Conservation (phyloP, 2,329 filamentous ascomycete genomes). For the Mariannaea sp. region DNA sequence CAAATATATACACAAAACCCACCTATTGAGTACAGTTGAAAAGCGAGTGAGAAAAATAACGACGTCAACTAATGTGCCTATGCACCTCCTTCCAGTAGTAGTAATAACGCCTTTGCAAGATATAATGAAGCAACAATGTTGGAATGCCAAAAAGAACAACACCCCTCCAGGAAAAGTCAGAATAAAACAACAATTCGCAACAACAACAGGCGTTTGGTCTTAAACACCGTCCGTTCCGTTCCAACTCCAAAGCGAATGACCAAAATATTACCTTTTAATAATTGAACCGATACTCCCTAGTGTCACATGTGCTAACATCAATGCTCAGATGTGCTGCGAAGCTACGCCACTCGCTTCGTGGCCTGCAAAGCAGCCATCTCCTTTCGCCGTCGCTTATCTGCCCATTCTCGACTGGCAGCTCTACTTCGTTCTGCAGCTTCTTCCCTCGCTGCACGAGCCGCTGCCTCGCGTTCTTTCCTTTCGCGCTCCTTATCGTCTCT, state of each 20-base stretch:
- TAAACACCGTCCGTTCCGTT: slow-evolving; percentile 24
- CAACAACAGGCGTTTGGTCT: slow-evolving; percentile 23
- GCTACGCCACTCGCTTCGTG: slow-evolving; percentile 14
- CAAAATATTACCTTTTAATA: slow-evolving; percentile 3
- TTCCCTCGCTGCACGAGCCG: slow-evolving; percentile 60
- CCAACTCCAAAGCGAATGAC: slow-evolving; percentile 30
- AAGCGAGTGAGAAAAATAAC: too few species aligned
- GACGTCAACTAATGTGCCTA: slow-evolving; percentile 10
- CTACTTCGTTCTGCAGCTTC: slow-evolving; percentile 66
- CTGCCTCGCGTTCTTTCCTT: slow-evolving; percentile 57
- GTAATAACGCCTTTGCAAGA: slow-evolving; percentile 19
- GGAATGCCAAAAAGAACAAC: slow-evolving; percentile 4
- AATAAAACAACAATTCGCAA: slow-evolving; percentile 20
- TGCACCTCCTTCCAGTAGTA: slow-evolving; percentile 8
- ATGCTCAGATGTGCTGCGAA: slow-evolving; percentile 1
- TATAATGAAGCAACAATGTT: slow-evolving; percentile 14
- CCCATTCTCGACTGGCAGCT: slow-evolving; percentile 64
- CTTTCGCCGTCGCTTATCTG: slow-evolving; percentile 59
- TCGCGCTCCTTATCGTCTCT: slow-evolving; percentile 56
- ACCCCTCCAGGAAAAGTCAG: slow-evolving; percentile 17
- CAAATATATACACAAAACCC: slow-evolving; percentile 18
- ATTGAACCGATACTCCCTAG: background rate
- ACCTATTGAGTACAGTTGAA: slow-evolving; percentile 21
- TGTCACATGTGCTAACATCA: too few species aligned
- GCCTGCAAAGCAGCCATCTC: slow-evolving; percentile 34